A percentile compares a stretch with the other conserved stretches of the same genome.
Evolutionary conservation across 352 stramenopile species (phyloP).

Genomic region (Globisporangium orthogonon): DNA sequence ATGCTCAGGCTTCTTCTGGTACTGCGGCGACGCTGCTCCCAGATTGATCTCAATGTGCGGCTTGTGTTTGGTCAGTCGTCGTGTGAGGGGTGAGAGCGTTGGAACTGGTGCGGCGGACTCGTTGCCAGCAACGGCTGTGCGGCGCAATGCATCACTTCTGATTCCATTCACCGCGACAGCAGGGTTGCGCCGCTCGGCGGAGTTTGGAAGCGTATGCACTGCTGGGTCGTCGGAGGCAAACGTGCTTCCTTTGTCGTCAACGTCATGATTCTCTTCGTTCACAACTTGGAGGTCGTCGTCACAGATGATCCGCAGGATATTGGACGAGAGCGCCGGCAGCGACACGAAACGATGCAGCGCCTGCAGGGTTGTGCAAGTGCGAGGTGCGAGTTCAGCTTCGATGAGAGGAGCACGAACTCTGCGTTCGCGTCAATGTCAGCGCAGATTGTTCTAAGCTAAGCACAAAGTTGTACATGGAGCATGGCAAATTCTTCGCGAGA

Average conservation of each 20-base stretch:
- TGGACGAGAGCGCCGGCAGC: conserved; percentile 39
- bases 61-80: conserved; percentile 35
- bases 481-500: conserved; percentile 48
- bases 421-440: not conserved
- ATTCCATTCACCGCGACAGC: not conserved
- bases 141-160: not conserved
- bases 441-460: not conserved
- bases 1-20: conserved; percentile 6
- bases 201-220: not conserved
- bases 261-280: conserved; percentile 11
- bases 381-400: not conserved
- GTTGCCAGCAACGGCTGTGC: not conserved
- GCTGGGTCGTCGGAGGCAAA: not conserved
- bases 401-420: no score
- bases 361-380: conserved; percentile 3
- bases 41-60: conserved; percentile 42
- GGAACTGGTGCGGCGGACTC: not conserved
- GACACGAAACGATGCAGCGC: conserved; percentile 47
- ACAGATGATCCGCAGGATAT: conserved; percentile 43
- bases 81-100: conserved; percentile 20
- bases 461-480: conserved; percentile 18
- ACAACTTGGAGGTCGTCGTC: conserved; percentile 49
- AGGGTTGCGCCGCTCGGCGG: not conserved
- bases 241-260: not conserved
- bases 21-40: conserved; percentile 16